Conservation (phyloP, 768 basidiomycete species). For the Sutorius australiensis region DNA sequence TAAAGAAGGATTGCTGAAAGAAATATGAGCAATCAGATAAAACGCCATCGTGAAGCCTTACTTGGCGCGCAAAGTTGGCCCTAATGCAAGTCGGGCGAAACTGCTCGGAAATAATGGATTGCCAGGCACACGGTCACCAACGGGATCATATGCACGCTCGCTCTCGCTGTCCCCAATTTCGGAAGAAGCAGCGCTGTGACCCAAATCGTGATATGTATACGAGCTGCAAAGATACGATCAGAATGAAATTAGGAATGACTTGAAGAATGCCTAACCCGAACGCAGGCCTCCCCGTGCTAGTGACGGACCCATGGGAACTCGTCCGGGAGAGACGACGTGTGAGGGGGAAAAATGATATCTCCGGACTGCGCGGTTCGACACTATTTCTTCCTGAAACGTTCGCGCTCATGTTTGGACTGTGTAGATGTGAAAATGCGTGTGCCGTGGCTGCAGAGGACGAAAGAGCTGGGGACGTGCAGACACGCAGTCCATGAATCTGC, state of each 20-base stretch:
- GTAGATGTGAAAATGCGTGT: slow-evolving; percentile 23
- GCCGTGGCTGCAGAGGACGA: slow-evolving; percentile 24
- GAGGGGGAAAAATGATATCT: slow-evolving; percentile 15
- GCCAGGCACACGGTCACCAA: slow-evolving; percentile 66
- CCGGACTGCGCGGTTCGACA: slow-evolving; percentile 26
- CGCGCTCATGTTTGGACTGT: slow-evolving; percentile 18
- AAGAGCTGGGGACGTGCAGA: slow-evolving; percentile 43
- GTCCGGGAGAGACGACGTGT: slow-evolving; percentile 24
- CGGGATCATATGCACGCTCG: slow-evolving; percentile 41
- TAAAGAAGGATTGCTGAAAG: slow-evolving; percentile 26
- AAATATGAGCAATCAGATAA: neutral
- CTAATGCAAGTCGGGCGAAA: slow-evolving; percentile 63
- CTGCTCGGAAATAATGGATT: slow-evolving; percentile 80
- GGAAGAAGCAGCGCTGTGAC: slow-evolving; percentile 10
- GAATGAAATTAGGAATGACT: neutral
- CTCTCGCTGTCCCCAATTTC: slow-evolving; percentile 26
- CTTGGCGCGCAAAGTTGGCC: slow-evolving; percentile 62
- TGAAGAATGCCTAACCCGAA: slow-evolving; percentile 16
- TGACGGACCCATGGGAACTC: slow-evolving; percentile 24
- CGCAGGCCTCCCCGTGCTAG: slow-evolving; percentile 26
- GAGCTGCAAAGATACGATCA: slow-evolving; percentile 10
- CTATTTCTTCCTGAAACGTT: slow-evolving; percentile 19
- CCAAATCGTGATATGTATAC: slow-evolving; percentile 15
- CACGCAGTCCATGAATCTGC: slow-evolving; percentile 56
- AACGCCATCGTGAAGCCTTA: slow-evolving; percentile 23